Base-by-base conservation (phyloP, 495 filamentous ascomycete species). In the Penicillium ucsense region DNA sequence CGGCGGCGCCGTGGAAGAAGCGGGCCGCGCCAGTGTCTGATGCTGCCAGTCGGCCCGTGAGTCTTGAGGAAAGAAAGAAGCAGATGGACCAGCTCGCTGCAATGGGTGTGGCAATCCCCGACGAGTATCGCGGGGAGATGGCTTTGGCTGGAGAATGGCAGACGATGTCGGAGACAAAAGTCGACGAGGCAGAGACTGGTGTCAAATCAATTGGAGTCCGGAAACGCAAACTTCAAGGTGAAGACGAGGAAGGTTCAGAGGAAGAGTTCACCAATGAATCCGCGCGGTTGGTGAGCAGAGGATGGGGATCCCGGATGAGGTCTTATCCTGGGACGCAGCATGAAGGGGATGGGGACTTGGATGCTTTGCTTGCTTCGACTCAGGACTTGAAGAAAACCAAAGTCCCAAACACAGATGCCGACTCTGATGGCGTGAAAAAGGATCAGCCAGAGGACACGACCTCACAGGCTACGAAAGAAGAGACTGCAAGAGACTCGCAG, bases 71-170 rank as follows among this genome's bases (percentile, higher is more conserved):
- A 46, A 67, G 88, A 41, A 94, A 92, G 63, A 76, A 70, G 49
- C 94, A 97, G 61, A 73, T 94, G 59, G 81, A 84, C 46, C 88
- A 96, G 66, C 71, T 99, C 3, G 88, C 83, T 4, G 86, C 84
- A 42, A 78, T 99, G 75, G 92, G 92, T 0, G 80, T 99, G 38
- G 78, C 78, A 11, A 79, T 97, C 33, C 92, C 92, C 8, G 82
- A 89, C 31, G 84, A 91, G 55, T 81, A 82, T 53, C 72, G 88
- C 43, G 65, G 72, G 5, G 84, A 89, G 46, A 82, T 95, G 80
- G 89, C 89, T 4, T 76, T 95, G 71, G 82, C 82, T n/a, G 88
- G 92, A 20, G 85, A 92, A 39, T 99, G 92, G 92, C 76, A 86
- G 56, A 84, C 83, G 5, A 77, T 86, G 1, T 75, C 77, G 3